Conservation (phyloP, 2,329 filamentous ascomycete species). For the Fusarium odoratissimum region DNA sequence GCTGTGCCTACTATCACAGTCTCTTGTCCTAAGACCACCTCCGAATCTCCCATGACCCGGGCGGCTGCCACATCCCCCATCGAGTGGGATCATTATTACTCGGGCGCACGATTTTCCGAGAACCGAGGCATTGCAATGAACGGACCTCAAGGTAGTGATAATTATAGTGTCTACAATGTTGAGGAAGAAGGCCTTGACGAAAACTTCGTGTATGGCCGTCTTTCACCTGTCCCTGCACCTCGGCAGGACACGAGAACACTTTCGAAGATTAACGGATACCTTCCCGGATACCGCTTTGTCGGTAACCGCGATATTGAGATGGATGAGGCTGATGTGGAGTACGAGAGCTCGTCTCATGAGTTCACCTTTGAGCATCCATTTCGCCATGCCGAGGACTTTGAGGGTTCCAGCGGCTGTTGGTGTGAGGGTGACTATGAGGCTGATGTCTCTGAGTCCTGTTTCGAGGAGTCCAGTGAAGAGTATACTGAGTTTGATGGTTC, state of each 20-base stretch:
- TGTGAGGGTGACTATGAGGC: not conserved
- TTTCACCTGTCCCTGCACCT: not conserved
- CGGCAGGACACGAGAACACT: not conserved
- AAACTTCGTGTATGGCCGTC: not conserved
- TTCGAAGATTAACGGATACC: not conserved
- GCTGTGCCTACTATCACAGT: not conserved
- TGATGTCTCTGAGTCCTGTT: not conserved
- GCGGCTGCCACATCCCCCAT: not conserved
- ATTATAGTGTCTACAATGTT: rapidly evolving
- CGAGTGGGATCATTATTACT: not conserved
- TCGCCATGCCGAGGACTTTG: not conserved
- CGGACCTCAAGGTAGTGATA: rapidly evolving
- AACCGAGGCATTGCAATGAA: not conserved
- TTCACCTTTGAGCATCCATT: not conserved
- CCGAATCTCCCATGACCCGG: not conserved
- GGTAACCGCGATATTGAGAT: not conserved
- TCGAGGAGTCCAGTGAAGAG: not conserved
- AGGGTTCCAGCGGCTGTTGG: not conserved
- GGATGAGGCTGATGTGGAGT: not conserved
- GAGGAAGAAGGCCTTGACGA: not conserved
- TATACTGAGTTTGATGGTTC: not conserved
- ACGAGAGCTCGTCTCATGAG: not conserved
- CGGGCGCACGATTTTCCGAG: not conserved
- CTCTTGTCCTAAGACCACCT: not conserved
- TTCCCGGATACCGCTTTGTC: not conserved